Base-by-base conservation (phyloP, 2,329 filamentous ascomycete genomes). In the Pseudogymnoascus sp. region DNA sequence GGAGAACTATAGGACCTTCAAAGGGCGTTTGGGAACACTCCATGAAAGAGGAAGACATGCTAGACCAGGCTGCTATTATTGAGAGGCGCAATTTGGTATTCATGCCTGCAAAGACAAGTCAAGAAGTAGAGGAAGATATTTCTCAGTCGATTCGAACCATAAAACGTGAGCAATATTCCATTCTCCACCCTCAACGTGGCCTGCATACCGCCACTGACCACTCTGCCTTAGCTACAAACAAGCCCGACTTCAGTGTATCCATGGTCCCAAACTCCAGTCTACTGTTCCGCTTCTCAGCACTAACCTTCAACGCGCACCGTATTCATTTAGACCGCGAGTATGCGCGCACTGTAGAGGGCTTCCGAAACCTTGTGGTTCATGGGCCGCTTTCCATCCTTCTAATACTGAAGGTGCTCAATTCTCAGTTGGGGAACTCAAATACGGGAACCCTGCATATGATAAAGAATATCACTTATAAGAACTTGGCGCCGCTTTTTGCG, bases 261-360 rank as follows among this genome's bases (percentile, higher is more conserved):
- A 75, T 96, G 22, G 81, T 75, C 0, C 90, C 91, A 0, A 86
- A 86, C 2, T 78, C 82, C 2, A 77, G 81, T 4, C 81, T 97
- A 4, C 84, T 99, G 60, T 96, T 96, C 76, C 85, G 92, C 62
- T 97, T 93, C 78, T 94, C 89, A 18, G 91, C 91, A 0, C 82
- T 99, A 34, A 93, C 89, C 2, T 92, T 91, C 78, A 99, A 99
- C 73, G 90, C 91, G 1, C 94, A 99, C 74, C 79, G 82, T 14
- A 97, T 99, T 67, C 94, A 99, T 74, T 79, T 96, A 20, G 89
- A 97, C 72, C 81, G 80, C 1, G 70, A 79, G 43, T 95, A 90
- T 74, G 86, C 85, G 59, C 80, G 81, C 38, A 76, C 82, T 11
- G 77, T 86, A 11, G 94, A 97, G 73, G 89, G 89, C 9, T 86